Percentiles rank a stretch among this genome's conserved stretches.
Evolutionary conservation across 306 rosid species (phyloP).

Genomic region (Adenanthera pavonina): DNA sequence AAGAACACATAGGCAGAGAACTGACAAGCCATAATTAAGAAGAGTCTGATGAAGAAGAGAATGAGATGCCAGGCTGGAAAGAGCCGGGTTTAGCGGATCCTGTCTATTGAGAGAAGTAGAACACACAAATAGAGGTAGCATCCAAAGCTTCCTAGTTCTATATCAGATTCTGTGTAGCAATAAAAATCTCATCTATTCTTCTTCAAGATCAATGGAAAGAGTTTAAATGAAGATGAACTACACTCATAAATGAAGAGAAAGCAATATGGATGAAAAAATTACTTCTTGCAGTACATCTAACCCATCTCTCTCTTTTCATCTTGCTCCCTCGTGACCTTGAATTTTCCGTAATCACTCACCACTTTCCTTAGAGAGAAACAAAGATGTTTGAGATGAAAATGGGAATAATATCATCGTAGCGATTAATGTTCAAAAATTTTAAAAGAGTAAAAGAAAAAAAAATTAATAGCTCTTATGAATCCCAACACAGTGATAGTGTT

Average conservation of each 20-base stretch:
- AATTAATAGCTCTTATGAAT: constrained; percentile 48
- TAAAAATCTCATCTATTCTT: constrained; percentile 36
- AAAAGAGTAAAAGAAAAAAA: constrained; percentile 14
- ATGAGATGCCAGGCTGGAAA: constrained; percentile 45
- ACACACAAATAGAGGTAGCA: constrained; percentile 38
- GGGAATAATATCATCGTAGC: constrained; percentile 61
- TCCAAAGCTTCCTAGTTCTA: constrained; percentile 15
- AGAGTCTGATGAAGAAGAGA: constrained; percentile 48
- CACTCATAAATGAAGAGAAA: constrained; percentile 54
- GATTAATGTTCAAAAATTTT: constrained; percentile 37
- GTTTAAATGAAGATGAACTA: constrained; percentile 30
- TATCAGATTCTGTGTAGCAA: constrained; percentile 33
- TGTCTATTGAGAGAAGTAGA: background rate
- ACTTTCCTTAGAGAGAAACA: constrained; percentile 55
- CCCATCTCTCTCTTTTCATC: constrained; percentile 50
- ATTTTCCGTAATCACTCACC: constrained; percentile 41
- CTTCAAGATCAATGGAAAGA: background rate
- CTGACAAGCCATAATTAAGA: constrained; percentile 51
- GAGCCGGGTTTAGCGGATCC: background rate
- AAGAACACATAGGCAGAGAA: constrained; percentile 42
- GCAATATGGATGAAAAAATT: constrained; percentile 36
- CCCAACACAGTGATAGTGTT: constrained; percentile 75
- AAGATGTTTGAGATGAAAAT: constrained; percentile 58
- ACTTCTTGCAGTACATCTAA: constrained; percentile 62
- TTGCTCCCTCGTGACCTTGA: constrained; percentile 43